phyloP scores from a whole-genome alignment of 768 basidiomycete species.

The Mycena amicta region DNA sequence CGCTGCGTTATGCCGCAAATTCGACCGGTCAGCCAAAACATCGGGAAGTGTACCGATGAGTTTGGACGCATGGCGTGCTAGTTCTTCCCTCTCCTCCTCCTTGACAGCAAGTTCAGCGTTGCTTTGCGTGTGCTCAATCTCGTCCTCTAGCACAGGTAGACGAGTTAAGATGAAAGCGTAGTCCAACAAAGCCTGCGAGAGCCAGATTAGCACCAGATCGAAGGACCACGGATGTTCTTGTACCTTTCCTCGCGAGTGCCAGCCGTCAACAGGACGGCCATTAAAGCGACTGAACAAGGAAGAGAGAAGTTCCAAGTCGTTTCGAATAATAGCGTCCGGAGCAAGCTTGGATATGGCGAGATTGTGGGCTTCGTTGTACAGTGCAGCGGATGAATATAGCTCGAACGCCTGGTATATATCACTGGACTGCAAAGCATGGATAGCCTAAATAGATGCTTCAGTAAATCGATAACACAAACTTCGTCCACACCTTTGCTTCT shows the following conservation, averaged over 20 bases:
- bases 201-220: background rate
- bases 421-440: conserved; percentile 61
- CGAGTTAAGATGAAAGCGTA: conserved; percentile 67
- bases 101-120: conserved; percentile 2
- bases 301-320: conserved; percentile 62
- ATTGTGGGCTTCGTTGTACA: conserved; percentile 76
- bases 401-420: conserved; percentile 76
- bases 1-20: conserved; percentile 71
- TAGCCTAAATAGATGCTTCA: conserved; percentile 50
- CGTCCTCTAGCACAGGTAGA: conserved; percentile 52
- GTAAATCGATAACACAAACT: background rate
- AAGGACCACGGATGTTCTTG: conserved; percentile 20
- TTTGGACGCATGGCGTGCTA: conserved; percentile 61
- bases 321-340: conserved; percentile 80
- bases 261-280: conserved; percentile 62
- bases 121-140: conserved; percentile 10
- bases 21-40: conserved; percentile 56
- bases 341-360: conserved; percentile 86
- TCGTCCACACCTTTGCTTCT: conserved; percentile 72
- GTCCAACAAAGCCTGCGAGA: conserved; percentile 37
- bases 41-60: conserved; percentile 72
- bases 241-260: conserved; percentile 87
- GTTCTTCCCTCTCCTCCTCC: conserved; percentile 50
- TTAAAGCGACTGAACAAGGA: conserved; percentile 71
- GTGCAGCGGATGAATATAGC: conserved; percentile 68